A percentile compares a stretch with the other conserved stretches of the same genome.
phyloP scores from a whole-genome alignment of 345 rosid genomes.

The Orychophragmus violaceus region DNA sequence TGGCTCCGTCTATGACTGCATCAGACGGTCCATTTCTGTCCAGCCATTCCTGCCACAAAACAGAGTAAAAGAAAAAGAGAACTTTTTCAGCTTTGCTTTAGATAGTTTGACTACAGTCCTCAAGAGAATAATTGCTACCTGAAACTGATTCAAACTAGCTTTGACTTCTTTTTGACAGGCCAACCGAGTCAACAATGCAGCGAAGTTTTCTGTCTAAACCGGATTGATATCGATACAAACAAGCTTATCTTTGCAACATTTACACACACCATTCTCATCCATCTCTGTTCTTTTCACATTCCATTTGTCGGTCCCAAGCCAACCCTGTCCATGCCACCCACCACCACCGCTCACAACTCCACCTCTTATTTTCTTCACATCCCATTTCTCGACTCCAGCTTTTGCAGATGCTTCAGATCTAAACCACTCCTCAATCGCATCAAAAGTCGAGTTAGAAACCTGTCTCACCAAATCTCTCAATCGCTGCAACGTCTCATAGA shows the following conservation, averaged over 20 bases:
- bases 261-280: no score
- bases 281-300: no score
- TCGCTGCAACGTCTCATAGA: conserved; percentile 68
- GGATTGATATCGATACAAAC: conserved; percentile 92
- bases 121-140: conserved; percentile 36
- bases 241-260: conserved; percentile 69
- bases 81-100: not conserved
- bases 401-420: conserved; percentile 48
- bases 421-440: conserved; percentile 65
- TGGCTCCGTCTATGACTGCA: conserved; percentile 86
- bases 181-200: conserved; percentile 52
- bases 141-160: conserved; percentile 48
- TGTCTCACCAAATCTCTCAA: no score
- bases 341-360: conserved; percentile 61
- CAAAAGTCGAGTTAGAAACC: conserved; percentile 48
- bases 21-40: conserved; percentile 83
- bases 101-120: not conserved
- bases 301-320: no score
- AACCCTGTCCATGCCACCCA: no score
- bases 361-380: conserved; percentile 51
- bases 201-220: conserved; percentile 62
- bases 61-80: no score
- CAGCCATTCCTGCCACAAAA: conserved; percentile 64
- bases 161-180: conserved; percentile 60
- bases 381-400: conserved; percentile 52